Conservation (phyloP, 1,139 yeast genomes). For the Pneumocystis carinii region DNA sequence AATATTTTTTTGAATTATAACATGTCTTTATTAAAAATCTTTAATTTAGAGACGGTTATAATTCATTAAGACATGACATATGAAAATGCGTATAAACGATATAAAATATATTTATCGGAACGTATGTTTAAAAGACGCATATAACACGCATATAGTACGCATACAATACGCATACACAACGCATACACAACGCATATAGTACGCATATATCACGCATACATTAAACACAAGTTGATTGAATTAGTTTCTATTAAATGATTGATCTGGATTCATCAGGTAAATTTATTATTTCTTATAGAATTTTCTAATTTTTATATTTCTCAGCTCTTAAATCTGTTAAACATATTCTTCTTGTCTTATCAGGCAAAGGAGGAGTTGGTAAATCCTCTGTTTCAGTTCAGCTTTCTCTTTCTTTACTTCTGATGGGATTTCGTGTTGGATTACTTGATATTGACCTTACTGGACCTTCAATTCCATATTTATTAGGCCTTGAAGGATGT, state of each 20-base stretch:
- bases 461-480: constrained; percentile 91
- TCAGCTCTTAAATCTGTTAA: constrained; percentile 38
- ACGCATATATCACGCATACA: background rate
- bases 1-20: too few relatives aligned
- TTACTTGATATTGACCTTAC: constrained; percentile 89
- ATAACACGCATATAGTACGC: background rate
- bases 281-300: background rate
- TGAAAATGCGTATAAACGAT: too few relatives aligned
- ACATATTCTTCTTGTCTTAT: constrained; percentile 66
- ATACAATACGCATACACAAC: background rate
- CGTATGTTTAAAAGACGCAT: background rate
- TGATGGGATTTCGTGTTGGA: constrained; percentile 66
- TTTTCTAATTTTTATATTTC: background rate
- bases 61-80: too few relatives aligned
- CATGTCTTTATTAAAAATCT: too few relatives aligned
- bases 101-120: too few relatives aligned
- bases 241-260: too few relatives aligned
- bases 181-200: background rate
- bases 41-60: too few relatives aligned
- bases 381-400: constrained; percentile 93
- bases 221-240: too few relatives aligned
- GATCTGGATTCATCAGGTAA: too few relatives aligned
- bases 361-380: constrained; percentile 98
- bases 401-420: constrained; percentile 61
- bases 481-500: constrained; percentile 76